Conservation (phyloP, 192 early-diverging fungal species). For the Phlyctochytrium arcticum region DNA sequence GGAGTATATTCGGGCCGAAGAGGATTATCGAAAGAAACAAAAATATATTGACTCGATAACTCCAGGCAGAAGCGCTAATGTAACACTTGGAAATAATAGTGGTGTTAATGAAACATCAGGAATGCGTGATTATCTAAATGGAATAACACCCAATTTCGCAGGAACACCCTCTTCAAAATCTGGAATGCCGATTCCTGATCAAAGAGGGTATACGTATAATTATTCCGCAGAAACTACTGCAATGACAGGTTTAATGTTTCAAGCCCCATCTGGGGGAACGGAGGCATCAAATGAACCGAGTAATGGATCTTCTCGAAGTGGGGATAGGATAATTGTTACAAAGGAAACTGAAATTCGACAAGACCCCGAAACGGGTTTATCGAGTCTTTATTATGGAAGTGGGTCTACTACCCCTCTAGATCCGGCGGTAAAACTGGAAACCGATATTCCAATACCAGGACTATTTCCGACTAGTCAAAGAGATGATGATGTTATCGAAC, state of each 20-base stretch:
- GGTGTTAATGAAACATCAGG: too few species aligned
- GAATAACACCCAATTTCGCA: too few species aligned
- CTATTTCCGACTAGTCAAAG: not conserved
- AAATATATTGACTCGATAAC: not conserved
- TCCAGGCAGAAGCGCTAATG: not conserved
- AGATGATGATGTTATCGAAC: too few species aligned
- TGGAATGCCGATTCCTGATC: not conserved
- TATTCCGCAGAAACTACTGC: not conserved
- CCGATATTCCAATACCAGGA: not conserved
- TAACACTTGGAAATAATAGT: not conserved
- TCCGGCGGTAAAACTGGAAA: not conserved
- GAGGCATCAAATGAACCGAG: not conserved
- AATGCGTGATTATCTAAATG: too few species aligned
- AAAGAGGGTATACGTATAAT: not conserved
- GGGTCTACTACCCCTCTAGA: not conserved
- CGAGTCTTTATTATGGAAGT: not conserved
- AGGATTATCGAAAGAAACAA: conserved; percentile 1
- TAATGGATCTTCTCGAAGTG: not conserved
- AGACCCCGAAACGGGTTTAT: not conserved
- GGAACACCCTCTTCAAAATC: not conserved
- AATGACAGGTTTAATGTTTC: not conserved
- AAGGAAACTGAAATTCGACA: not conserved
- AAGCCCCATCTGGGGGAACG: not conserved
- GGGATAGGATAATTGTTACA: not conserved
- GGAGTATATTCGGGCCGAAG: conserved; percentile 12